Percentiles rank a stretch among this genome's conserved stretches.
Conservation (phyloP, 768 basidiomycete species). For the Serendipita indica region DNA sequence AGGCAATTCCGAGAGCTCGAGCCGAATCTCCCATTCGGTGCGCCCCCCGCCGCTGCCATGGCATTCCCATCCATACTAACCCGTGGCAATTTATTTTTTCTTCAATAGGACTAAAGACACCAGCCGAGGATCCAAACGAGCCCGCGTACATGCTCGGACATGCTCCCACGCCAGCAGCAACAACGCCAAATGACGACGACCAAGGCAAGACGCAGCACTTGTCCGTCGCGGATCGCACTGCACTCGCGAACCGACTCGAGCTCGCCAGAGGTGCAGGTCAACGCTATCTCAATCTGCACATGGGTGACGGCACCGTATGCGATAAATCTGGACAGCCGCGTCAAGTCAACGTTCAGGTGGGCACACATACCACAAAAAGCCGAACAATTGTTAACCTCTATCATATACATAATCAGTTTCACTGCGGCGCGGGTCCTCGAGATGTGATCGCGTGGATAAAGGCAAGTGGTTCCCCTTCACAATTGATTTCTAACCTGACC, state of each 20-base stretch:
- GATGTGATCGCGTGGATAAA: constrained; percentile 85
- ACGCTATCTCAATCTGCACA: constrained; percentile 76
- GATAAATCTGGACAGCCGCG: constrained; percentile 81
- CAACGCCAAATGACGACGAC: constrained; percentile 14
- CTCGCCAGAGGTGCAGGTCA: constrained; percentile 67
- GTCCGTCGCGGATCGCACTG: constrained; percentile 48
- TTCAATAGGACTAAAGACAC: constrained; percentile 16
- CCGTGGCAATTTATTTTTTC: constrained; percentile 46
- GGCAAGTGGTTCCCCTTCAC: no score
- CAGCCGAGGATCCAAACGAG: constrained; percentile 21
- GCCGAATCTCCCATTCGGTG: constrained; percentile 24
- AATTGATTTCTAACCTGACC: no score
- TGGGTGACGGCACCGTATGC: constrained; percentile 83
- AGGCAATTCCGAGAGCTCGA: constrained; percentile 77
- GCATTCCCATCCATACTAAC: constrained; percentile 14
- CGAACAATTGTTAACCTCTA: no score
- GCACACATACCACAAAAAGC: no score
- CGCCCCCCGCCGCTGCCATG: constrained; percentile 18
- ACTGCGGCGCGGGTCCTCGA: constrained; percentile 89
- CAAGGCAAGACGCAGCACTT: constrained; percentile 25
- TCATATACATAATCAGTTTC: constrained; percentile 60
- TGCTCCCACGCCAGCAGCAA: constrained; percentile 34
- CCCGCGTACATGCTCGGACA: constrained; percentile 55
- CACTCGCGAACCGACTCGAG: constrained; percentile 55
- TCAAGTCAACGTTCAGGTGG: constrained; percentile 89